phyloP scores from a whole-genome alignment of 441 rosid species.

The Mallotus repandus region DNA sequence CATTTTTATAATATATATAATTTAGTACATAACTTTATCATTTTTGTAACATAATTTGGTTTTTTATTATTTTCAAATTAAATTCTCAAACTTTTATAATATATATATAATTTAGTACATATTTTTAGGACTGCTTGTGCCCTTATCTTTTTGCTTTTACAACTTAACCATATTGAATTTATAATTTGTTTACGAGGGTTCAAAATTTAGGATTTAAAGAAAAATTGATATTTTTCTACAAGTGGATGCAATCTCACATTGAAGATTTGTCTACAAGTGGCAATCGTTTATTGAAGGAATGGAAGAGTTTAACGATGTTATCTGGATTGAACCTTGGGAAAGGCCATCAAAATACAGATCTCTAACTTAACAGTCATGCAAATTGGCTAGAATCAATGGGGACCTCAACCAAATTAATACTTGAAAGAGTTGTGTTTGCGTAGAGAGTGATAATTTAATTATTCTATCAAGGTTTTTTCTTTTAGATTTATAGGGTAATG shows the following conservation, averaged over 20 bases:
- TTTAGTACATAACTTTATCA: too few relatives aligned
- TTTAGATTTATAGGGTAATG: too few relatives aligned
- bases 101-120: too few relatives aligned
- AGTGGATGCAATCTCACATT: slow-evolving; percentile 87
- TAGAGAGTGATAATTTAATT: slow-evolving; percentile 26
- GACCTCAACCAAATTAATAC: slow-evolving; percentile 29
- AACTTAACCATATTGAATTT: slow-evolving; percentile 1
- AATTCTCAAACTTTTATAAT: too few relatives aligned
- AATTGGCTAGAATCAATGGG: slow-evolving; percentile 50
- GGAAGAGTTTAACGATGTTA: slow-evolving; percentile 79
- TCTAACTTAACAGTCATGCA: slow-evolving; percentile 66
- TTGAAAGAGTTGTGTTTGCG: slow-evolving; percentile 50
- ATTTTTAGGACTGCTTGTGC: neutral
- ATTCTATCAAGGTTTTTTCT: too few relatives aligned
- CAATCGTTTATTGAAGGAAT: slow-evolving; percentile 72
- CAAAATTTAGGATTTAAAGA: slow-evolving; percentile 58
- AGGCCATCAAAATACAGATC: slow-evolving; percentile 49
- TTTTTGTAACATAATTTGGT: too few relatives aligned
- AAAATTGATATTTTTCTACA: slow-evolving; percentile 51
- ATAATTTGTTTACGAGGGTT: slow-evolving; percentile 47
- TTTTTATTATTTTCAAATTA: too few relatives aligned
- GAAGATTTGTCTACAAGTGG: slow-evolving; percentile 77
- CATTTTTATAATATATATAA: too few relatives aligned
- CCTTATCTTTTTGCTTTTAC: neutral
- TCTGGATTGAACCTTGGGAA: slow-evolving; percentile 76